These are phyloP conservation scores for Theileria annulata DNA, from an alignment of 169 alveolate genomes.

Conservation along the genomic window DNA sequence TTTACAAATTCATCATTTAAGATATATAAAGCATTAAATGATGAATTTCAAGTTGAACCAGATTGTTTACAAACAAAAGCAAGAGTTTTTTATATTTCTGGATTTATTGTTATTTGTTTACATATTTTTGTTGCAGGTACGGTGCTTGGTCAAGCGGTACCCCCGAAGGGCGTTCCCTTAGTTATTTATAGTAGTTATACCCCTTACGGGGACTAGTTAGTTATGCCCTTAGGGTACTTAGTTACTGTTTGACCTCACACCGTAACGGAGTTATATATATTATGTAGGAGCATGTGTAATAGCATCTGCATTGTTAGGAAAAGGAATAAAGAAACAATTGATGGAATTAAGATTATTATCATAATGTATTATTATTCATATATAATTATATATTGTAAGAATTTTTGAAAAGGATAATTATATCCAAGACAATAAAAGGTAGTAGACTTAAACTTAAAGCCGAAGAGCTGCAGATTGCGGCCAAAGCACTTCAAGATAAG, in stretches of 20 bases:
- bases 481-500: too few relatives aligned
- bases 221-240: not conserved
- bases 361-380: not conserved
- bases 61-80: slow-evolving; percentile 67
- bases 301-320: slow-evolving; percentile 47
- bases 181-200: not conserved
- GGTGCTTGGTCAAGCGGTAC: too few relatives aligned
- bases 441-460: too few relatives aligned
- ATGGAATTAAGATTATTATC: slow-evolving; percentile 34
- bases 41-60: slow-evolving; percentile 58
- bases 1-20: slow-evolving; percentile 64
- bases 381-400: not conserved
- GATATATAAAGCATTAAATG: slow-evolving; percentile 66
- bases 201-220: not conserved
- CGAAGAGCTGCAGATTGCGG: too few relatives aligned
- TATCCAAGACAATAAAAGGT: too few relatives aligned
- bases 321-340: slow-evolving; percentile 48
- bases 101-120: slow-evolving; percentile 67
- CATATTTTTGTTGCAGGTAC: slow-evolving; percentile 56
- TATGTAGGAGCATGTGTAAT: slow-evolving; percentile 26
- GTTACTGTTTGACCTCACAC: not conserved
- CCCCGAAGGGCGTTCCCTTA: too few relatives aligned
- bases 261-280: not conserved
- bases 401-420: too few relatives aligned
- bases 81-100: slow-evolving; percentile 47